Conservation (phyloP, 2,329 filamentous ascomycete species). For the Aureobasidium melanogenum region DNA sequence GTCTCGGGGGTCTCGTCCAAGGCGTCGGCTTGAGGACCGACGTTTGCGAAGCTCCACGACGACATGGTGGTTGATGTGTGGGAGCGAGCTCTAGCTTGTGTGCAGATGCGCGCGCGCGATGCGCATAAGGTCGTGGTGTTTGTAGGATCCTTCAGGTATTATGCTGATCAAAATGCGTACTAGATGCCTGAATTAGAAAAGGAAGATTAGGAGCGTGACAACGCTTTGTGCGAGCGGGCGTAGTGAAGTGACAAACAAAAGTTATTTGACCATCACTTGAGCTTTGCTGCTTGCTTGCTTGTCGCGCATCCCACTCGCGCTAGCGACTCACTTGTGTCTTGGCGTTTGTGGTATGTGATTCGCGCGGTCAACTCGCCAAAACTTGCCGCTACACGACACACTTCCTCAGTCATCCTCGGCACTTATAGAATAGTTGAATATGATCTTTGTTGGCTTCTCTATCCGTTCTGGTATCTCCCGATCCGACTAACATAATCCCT, state of each 20-base stretch:
- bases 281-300: neutral
- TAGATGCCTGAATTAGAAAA: neutral
- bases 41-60: conserved; percentile 54
- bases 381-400: neutral
- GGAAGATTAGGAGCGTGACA: neutral
- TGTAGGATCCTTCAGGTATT: neutral
- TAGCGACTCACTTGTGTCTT: neutral
- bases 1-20: conserved; percentile 68
- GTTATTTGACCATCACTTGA: neutral
- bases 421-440: no score
- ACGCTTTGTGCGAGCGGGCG: neutral
- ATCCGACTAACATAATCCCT: neutral
- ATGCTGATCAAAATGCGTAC: neutral
- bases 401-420: neutral
- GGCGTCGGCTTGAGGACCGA: conserved; percentile 36
- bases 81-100: neutral
- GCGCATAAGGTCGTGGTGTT: neutral
- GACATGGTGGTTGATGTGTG: conserved; percentile 42
- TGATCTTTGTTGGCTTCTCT: neutral
- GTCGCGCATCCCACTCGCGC: neutral
- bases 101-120: neutral
- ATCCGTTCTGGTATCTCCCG: neutral
- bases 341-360: neutral
- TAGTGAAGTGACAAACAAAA: neutral
- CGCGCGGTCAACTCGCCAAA: neutral